phyloP scores from a whole-genome alignment of 1,284 basidiomycete genomes.

The Ceratobasidium sp. region DNA sequence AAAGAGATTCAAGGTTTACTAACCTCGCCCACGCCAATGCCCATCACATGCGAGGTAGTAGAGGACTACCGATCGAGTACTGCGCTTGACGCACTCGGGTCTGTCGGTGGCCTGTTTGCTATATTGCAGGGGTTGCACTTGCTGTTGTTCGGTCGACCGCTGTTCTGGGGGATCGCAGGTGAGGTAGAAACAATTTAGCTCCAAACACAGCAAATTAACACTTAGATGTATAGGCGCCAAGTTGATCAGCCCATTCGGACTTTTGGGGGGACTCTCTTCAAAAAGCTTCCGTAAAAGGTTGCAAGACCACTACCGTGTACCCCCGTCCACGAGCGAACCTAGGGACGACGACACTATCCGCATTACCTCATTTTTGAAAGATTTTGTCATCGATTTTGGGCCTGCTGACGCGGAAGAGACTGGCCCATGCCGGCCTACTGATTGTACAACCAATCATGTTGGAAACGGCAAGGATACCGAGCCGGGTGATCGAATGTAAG shows the following conservation, averaged over 20 bases:
- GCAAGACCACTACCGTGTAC: conserved; percentile 1
- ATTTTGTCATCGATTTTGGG: conserved; percentile 34
- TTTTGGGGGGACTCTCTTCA: conserved; percentile 6
- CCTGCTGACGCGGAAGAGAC: not conserved
- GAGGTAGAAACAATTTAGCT: not conserved
- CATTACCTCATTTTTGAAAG: conserved; percentile 14
- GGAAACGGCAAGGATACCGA: not conserved
- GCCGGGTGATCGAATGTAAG: not conserved
- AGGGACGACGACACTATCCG: not conserved
- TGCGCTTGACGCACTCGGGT: conserved; percentile 22
- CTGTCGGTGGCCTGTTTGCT: conserved; percentile 31
- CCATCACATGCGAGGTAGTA: conserved; percentile 23
- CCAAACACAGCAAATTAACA: not conserved
- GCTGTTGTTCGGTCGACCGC: conserved; percentile 24
- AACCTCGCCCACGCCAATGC: not conserved
- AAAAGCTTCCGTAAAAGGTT: conserved; percentile 11
- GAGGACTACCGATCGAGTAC: conserved; percentile 34
- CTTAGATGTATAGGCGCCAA: conserved; percentile 9
- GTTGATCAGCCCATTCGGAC: conserved; percentile 22
- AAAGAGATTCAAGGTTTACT: conserved; percentile 17
- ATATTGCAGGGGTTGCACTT: conserved; percentile 25
- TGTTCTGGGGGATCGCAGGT: conserved; percentile 36
- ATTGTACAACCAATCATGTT: not conserved
- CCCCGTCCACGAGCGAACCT: not conserved
- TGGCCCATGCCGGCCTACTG: not conserved